Base-by-base conservation (phyloP, 2,329 filamentous ascomycete species). In the Talaromyces amestolkiae region DNA sequence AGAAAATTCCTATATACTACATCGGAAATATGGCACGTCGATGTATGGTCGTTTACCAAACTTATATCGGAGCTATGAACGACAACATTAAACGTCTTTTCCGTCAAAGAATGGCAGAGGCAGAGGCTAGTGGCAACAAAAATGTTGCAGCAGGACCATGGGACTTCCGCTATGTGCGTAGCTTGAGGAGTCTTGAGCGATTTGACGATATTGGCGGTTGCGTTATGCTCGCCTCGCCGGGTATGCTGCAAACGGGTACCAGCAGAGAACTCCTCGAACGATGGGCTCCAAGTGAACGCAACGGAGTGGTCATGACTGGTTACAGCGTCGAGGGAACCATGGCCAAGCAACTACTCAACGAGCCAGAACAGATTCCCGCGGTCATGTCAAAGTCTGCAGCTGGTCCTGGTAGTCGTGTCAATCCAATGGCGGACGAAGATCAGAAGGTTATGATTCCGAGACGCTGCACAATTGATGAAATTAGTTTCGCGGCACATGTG, bases 321-420 rank as follows among this genome's bases (percentile, higher is more conserved):
- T 99, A 99, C 80, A 97, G 93, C 67, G 94, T 99, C 8, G 95
- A 99, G 78, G 95, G 95, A 6, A 99, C 95, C 0, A 98, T 99
- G 94, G 95, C 93, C 3, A 94, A 97, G 78, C 89, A 95, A 72
- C 91, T 99, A 68, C 90, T 98, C 80, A 92, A 94, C 70, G 95
- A 98, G 75, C 95, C 95, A 0, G 93, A 97, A 67, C 89, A 93
- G 72, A 98, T 99, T 65, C 93, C 93, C 66, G 94, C 94, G 0
- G 91, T 98, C 72, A 98, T 97, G 89, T 92, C 90, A 65, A 87
- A 86, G 71, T 79, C 78, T 39, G 84, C 85, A 35, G 86, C 72
- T 17, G 74, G 77, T 5, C 73, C 79, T 59, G 72, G 85, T 2
- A 86, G 88, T 49, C 84, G 89, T 33, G 83, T 88, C 66, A 86